Evolutionary conservation across 768 basidiomycete species (phyloP), one percentile per base, ranked within the genome.

Genomic region (Leccinum subtestaceum): DNA sequence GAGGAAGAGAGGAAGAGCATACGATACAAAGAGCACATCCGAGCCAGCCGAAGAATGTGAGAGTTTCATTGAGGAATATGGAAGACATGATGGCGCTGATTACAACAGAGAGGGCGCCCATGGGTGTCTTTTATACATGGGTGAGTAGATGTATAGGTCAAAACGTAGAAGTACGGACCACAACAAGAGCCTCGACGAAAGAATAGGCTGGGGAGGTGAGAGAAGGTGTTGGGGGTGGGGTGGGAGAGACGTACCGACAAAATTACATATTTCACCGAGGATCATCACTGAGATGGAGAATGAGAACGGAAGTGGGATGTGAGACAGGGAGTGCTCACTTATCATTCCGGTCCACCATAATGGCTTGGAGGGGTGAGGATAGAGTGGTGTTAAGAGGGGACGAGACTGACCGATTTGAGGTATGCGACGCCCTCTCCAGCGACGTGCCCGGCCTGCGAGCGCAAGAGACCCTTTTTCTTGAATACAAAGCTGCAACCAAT

Each of bases 311-410:
- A 38, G 9, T 29, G 17, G 21, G 19, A 34, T 23, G 10, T 29
- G 29, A 31, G 38, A 29, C 31, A 5, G 13, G 21, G 11, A 17
- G 34, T 17, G 29, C 38, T 8, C 43, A 89, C 92, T 88, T 52
- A 70, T 89, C 95, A 96, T 95, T 63, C 95, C 94, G 32, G 78
- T 77, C 96, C 95, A 98, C 96, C 95, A 97, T 82, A 96, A 69
- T 66, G 82, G 74, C 89, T 92, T 43, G 2, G 3, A 6, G 21
- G 34, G 0, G 38, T 69, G 50, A 63, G 46, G 23, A 50, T 56
- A 31, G 66, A 60, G 60, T 60, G 46, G 36, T n/a, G 25, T 25
- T 19, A 17, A 4, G 43, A 52, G 8, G 32, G 51, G 34, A 50
- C 54, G 38, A 53, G 49, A 79, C 89, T 73, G 72, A 93, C 91